Evolutionary conservation across 2,329 filamentous ascomycete species (phyloP).

Genomic region (Aspergillus hiratsukae): DNA sequence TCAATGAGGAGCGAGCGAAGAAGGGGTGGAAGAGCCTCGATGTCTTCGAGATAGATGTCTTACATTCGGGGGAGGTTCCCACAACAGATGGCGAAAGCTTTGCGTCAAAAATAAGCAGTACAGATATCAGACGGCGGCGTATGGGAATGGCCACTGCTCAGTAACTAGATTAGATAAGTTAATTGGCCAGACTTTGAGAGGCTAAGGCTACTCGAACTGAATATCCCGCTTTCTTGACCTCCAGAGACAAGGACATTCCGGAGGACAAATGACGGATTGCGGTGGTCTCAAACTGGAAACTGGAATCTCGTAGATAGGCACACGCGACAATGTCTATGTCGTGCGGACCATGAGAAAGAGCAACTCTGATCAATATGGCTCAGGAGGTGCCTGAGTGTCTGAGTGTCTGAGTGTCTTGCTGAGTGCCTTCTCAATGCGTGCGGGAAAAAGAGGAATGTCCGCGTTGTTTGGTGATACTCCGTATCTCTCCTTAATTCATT

Average conservation of each 20-base stretch:
- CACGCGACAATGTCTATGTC: not conserved
- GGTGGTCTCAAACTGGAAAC: not conserved
- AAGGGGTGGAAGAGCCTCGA: conserved; percentile 72
- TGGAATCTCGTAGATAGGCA: not conserved
- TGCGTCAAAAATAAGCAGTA: conserved; percentile 84
- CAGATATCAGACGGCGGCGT: conserved; percentile 64
- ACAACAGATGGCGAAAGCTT: conserved; percentile 56
- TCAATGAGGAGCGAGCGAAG: conserved; percentile 76
- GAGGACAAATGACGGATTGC: not conserved
- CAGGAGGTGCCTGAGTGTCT: not conserved
- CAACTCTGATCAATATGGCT: not conserved
- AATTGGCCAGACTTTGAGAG: conserved; percentile 3
- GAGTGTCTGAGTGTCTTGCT: not conserved
- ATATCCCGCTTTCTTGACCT: not conserved
- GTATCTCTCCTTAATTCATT: not conserved
- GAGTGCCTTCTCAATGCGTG: not conserved
- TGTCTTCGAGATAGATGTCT: conserved; percentile 83
- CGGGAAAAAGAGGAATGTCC: not conserved
- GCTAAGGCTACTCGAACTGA: conserved; percentile 2
- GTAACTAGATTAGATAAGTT: conserved; percentile 6
- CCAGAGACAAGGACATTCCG: not conserved
- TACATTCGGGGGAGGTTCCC: conserved; percentile 63
- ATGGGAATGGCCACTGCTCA: conserved; percentile 35
- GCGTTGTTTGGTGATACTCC: not conserved
- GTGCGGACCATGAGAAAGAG: too few relatives aligned